Percentiles rank a stretch among this genome's conserved stretches.
phyloP scores from a whole-genome alignment of 2,329 filamentous ascomycete species.

The Coniosporium tulheliwenetii region DNA sequence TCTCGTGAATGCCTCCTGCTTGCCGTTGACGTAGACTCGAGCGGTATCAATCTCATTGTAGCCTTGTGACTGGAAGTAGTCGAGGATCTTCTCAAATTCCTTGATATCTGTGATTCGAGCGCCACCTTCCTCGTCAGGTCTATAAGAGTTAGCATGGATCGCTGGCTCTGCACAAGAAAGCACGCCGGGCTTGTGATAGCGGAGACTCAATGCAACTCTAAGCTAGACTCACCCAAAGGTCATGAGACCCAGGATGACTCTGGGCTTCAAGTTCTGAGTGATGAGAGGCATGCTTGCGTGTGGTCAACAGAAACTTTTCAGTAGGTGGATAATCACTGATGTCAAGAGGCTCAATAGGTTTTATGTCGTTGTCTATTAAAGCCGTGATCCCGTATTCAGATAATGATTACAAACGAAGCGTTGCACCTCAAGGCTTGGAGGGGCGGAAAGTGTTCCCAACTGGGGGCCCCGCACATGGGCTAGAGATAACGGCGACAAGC shows the following conservation, averaged over 20 bases:
- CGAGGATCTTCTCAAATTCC: conserved; percentile 56
- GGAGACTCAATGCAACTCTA: too few species aligned
- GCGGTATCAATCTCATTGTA: conserved; percentile 82
- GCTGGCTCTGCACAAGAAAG: not conserved
- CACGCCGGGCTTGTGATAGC: too few species aligned
- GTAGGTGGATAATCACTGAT: too few species aligned
- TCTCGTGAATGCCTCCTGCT: conserved; percentile 66
- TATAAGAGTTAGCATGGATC: conserved; percentile 3
- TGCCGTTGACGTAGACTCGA: conserved; percentile 51
- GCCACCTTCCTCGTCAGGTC: conserved; percentile 42
- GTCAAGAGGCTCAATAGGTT: too few species aligned
- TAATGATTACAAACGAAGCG: too few species aligned
- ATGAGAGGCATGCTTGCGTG: conserved; percentile 22
- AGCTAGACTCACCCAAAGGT: conserved; percentile 44
- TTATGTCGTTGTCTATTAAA: too few species aligned
- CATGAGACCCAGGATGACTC: conserved; percentile 75
- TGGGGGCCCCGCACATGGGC: too few species aligned
- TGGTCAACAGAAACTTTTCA: too few species aligned
- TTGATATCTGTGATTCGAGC: conserved; percentile 57
- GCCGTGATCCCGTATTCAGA: too few species aligned
- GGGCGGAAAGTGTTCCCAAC: too few species aligned
- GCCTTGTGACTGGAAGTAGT: conserved; percentile 60
- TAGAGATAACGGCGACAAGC: too few species aligned
- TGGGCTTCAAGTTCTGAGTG: conserved; percentile 36
- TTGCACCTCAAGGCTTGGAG: too few species aligned